Evolutionary conservation across 2,329 filamentous ascomycete species (phyloP).

Genomic region (Fusarium sp.): DNA sequence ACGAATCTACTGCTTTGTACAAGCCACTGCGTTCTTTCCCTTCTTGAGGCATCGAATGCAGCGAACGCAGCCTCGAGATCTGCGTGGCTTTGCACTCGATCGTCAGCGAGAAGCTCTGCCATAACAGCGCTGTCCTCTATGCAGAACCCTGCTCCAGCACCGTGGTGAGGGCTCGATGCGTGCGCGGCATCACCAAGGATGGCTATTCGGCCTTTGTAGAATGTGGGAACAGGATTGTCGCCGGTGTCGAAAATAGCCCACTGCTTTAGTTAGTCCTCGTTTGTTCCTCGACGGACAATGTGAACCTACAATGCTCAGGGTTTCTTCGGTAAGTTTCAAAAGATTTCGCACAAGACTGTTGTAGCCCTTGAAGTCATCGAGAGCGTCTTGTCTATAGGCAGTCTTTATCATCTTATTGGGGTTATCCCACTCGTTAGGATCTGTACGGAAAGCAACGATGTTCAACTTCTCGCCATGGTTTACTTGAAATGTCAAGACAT

Average conservation of each 20-base stretch:
- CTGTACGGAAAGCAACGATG: slow-evolving; percentile 60
- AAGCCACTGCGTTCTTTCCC: slow-evolving; percentile 62
- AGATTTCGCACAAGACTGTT: slow-evolving; percentile 49
- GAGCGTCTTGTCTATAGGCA: slow-evolving; percentile 50
- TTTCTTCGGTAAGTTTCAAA: slow-evolving; percentile 48
- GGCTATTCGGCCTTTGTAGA: slow-evolving; percentile 58
- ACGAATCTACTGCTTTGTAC: slow-evolving; percentile 62
- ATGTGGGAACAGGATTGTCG: slow-evolving; percentile 57
- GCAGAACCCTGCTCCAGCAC: slow-evolving; percentile 68
- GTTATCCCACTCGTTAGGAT: slow-evolving; percentile 49
- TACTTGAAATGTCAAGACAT: slow-evolving; percentile 70
- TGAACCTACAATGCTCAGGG: slow-evolving; percentile 39
- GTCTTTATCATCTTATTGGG: slow-evolving; percentile 31
- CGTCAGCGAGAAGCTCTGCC: slow-evolving; percentile 60
- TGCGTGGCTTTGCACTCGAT: slow-evolving; percentile 47
- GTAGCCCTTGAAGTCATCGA: slow-evolving; percentile 54
- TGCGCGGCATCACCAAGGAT: slow-evolving; percentile 73
- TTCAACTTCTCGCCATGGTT: slow-evolving; percentile 67
- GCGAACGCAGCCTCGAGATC: slow-evolving; percentile 47
- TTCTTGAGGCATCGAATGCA: slow-evolving; percentile 64
- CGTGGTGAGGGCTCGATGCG: slow-evolving; percentile 70
- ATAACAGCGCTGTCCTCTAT: slow-evolving; percentile 63
- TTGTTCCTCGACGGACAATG: too few relatives aligned
- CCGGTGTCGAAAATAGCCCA: slow-evolving; percentile 63
- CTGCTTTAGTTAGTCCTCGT: slow-evolving; percentile 29